Evolutionary conservation across 148 eudicot genomes (phyloP).

Genomic region (Vaccinium vitisidaea): DNA sequence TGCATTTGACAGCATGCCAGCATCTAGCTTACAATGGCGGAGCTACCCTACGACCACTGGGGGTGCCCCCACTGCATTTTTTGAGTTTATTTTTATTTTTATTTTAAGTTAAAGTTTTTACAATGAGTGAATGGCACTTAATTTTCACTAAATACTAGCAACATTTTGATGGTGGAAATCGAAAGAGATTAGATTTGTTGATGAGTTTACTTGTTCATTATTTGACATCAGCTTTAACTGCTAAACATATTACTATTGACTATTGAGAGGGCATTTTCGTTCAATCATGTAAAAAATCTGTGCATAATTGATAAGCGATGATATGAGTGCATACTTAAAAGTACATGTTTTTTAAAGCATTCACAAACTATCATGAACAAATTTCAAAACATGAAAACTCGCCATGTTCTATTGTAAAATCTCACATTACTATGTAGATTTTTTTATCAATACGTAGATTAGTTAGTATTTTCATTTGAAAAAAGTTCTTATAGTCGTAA

Average conservation of each 20-base stretch:
- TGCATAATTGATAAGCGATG: too few species aligned
- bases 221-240: background rate
- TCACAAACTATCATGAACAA: too few species aligned
- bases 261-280: background rate
- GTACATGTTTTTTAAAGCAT: too few species aligned
- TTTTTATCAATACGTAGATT: too few species aligned
- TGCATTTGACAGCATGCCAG: conserved; percentile 1
- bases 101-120: background rate
- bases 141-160: background rate
- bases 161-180: background rate
- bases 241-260: background rate
- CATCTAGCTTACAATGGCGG: background rate
- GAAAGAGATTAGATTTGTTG: background rate
- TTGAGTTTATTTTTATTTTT: too few species aligned
- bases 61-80: background rate
- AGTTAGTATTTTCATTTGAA: too few species aligned
- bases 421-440: too few species aligned
- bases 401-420: too few species aligned
- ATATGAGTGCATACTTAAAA: too few species aligned
- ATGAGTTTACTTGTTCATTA: background rate
- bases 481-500: too few species aligned
- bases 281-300: background rate
- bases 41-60: background rate
- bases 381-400: too few species aligned
- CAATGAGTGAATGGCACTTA: background rate